A percentile compares a stretch with the other conserved stretches of the same genome.
Evolutionary conservation across 345 rosid species (phyloP).

Genomic region (Combretum micranthum): DNA sequence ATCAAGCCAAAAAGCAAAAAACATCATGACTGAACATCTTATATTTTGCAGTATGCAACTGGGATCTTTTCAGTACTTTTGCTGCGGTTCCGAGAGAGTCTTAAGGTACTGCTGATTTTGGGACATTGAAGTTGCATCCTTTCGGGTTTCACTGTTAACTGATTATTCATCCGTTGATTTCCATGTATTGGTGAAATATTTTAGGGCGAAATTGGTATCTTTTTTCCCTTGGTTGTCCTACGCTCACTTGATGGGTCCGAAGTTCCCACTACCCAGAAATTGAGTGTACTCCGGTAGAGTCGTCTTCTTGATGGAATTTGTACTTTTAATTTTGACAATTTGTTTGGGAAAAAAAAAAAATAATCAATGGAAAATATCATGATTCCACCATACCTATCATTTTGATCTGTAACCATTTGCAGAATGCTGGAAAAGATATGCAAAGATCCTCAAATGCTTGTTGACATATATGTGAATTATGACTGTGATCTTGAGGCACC

Average conservation of each 20-base stretch:
- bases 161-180: slow-evolving; percentile 4
- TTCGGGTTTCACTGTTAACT: slow-evolving; percentile 3
- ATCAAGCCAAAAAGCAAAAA: too few species aligned
- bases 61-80: slow-evolving; percentile 92
- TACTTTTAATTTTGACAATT: slow-evolving; percentile 1
- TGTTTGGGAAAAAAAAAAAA: too few species aligned
- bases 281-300: slow-evolving; percentile 79
- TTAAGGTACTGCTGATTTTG: slow-evolving; percentile 54
- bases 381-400: slow-evolving; percentile 4
- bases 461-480: slow-evolving; percentile 93
- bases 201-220: slow-evolving; percentile 95
- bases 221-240: slow-evolving; percentile 88
- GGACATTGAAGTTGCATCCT: slow-evolving; percentile 15
- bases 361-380: not conserved
- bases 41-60: slow-evolving; percentile 84
- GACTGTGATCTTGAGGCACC: slow-evolving; percentile 99
- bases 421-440: slow-evolving; percentile 96
- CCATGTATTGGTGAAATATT: slow-evolving; percentile 8
- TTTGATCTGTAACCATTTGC: slow-evolving; percentile 20
- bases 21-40: not conserved
- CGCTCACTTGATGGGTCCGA: slow-evolving; percentile 84
- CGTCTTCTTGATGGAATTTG: slow-evolving; percentile 14
- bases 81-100: slow-evolving; percentile 89
- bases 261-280: slow-evolving; percentile 64
- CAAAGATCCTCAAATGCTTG: slow-evolving; percentile 95